Conservation (phyloP, 2,329 filamentous ascomycete genomes). For the Alternaria longipes region DNA sequence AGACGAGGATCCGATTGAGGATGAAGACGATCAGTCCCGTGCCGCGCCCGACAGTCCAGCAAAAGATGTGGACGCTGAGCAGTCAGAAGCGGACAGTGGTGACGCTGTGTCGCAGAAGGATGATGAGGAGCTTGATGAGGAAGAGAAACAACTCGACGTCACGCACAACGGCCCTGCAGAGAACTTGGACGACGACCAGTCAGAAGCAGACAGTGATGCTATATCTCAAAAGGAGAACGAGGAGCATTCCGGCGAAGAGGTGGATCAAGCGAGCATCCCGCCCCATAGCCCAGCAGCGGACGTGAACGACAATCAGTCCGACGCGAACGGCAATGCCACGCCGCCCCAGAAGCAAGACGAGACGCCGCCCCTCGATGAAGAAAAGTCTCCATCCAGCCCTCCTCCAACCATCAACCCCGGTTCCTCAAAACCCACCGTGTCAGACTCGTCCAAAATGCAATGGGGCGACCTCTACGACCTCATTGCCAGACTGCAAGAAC, state of each 20-base stretch:
- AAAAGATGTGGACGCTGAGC: background rate
- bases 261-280: too few relatives aligned
- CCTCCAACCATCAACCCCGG: background rate
- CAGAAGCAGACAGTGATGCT: background rate
- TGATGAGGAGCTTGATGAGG: background rate
- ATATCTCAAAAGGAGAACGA: too few relatives aligned
- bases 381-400: background rate
- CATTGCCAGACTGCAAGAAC: slow-evolving; percentile 45
- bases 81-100: background rate
- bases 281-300: too few relatives aligned
- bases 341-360: too few relatives aligned
- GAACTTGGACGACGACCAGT: background rate
- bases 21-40: background rate
- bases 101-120: background rate
- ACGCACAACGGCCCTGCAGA: background rate
- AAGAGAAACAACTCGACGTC: background rate
- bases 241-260: too few relatives aligned
- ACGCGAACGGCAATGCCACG: background rate
- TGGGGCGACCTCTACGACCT: slow-evolving; percentile 55
- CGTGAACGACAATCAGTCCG: background rate
- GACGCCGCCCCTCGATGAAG: too few relatives aligned
- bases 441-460: slow-evolving; percentile 45
- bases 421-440: slow-evolving; percentile 1
- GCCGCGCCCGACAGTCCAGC: background rate
- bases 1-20: background rate